Evolutionary conservation across 2,329 filamentous ascomycete genomes (phyloP).

Genomic region (Lasiodiplodia sp.): DNA sequence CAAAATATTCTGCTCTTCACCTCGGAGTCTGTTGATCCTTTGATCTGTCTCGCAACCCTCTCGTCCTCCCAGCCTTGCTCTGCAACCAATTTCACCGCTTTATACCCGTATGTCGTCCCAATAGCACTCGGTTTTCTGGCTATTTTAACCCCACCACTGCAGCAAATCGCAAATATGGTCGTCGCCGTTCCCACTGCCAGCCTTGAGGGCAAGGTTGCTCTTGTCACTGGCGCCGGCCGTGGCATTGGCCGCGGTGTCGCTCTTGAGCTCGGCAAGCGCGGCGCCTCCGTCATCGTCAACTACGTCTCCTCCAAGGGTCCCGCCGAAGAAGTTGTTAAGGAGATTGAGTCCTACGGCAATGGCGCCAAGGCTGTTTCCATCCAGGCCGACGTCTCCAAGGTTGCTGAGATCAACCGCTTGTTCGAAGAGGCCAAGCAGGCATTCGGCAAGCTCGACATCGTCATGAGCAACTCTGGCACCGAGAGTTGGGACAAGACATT

Average conservation of each 20-base stretch:
- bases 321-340: conserved; percentile 57
- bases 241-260: conserved; percentile 73
- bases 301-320: conserved; percentile 62
- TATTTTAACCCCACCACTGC: conserved; percentile 32
- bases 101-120: conserved; percentile 8
- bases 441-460: conserved; percentile 56
- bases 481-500: conserved; percentile 73
- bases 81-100: not conserved
- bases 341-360: conserved; percentile 55
- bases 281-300: conserved; percentile 71
- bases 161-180: conserved; percentile 41
- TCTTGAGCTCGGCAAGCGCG: conserved; percentile 70
- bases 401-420: conserved; percentile 65
- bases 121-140: not conserved
- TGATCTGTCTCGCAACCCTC: not conserved
- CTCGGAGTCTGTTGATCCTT: not conserved
- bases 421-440: conserved; percentile 53
- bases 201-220: conserved; percentile 61
- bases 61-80: not conserved
- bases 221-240: conserved; percentile 69
- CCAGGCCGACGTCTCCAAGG: conserved; percentile 64
- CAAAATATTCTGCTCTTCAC: not conserved
- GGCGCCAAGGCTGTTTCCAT: conserved; percentile 63
- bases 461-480: conserved; percentile 65
- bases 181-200: conserved; percentile 56